A percentile compares a stretch with the other conserved stretches of the same genome.
These are phyloP conservation scores for Suillus hirtellus DNA, from an alignment of 768 basidiomycete genomes.

Conservation along the genomic window DNA sequence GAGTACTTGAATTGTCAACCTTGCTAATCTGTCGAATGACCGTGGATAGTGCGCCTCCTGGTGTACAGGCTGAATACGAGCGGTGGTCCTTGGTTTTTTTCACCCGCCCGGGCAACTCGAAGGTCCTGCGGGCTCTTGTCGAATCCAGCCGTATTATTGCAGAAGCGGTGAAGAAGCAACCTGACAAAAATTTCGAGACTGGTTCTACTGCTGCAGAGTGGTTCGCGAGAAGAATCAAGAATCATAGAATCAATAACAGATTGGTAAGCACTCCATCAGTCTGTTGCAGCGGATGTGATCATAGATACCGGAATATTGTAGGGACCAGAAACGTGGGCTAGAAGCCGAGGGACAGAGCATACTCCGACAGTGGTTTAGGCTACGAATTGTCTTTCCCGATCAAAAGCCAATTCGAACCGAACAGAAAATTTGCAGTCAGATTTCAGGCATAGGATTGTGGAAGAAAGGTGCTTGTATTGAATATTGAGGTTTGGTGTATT, in stretches of 20 bases:
- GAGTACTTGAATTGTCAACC: background rate
- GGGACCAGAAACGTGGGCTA: conserved; percentile 34
- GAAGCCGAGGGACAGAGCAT: conserved; percentile 33
- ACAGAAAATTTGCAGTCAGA: background rate
- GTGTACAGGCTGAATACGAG: conserved; percentile 48
- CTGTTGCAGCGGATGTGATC: background rate
- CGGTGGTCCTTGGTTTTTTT: conserved; percentile 74
- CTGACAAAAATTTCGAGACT: conserved; percentile 39
- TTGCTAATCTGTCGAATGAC: background rate
- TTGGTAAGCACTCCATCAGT: conserved; percentile 29
- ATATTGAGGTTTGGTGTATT: background rate
- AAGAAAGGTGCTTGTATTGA: background rate
- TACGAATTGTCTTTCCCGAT: background rate
- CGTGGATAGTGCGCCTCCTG: conserved; percentile 47
- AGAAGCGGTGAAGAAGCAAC: conserved; percentile 35
- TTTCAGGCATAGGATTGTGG: background rate
- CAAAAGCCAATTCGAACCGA: background rate
- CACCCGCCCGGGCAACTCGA: conserved; percentile 57
- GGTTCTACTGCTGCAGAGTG: conserved; percentile 40
- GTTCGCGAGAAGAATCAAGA: conserved; percentile 41
- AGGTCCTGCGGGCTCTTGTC: conserved; percentile 49
- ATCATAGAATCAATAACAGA: conserved; percentile 42
- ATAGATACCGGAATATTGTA: conserved; percentile 9
- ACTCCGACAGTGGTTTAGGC: conserved; percentile 20
- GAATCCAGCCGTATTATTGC: conserved; percentile 54